Evolutionary conservation across 2,329 filamentous ascomycete genomes (phyloP).

Genomic region (Fusarium luffae): DNA sequence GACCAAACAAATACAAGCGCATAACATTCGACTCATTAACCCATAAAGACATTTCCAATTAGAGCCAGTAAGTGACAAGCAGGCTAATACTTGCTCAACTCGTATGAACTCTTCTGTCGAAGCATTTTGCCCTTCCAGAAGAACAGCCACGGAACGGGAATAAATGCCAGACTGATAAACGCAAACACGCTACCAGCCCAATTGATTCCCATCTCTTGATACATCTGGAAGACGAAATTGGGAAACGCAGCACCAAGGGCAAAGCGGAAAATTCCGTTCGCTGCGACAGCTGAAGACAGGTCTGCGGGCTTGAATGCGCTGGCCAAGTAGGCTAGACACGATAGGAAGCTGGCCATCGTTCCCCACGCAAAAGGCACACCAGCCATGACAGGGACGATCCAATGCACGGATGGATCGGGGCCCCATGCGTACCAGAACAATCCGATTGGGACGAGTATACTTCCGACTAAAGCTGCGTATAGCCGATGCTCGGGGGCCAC

Average conservation of each 20-base stretch:
- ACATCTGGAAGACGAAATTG: background rate
- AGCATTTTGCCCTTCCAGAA: slow-evolving; percentile 9
- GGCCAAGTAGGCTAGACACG: background rate
- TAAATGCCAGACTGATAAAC: background rate
- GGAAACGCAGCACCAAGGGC: slow-evolving; percentile 6
- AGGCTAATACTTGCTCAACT: background rate
- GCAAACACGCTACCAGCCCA: slow-evolving; percentile 9
- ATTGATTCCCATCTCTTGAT: background rate
- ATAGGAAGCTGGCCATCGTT: slow-evolving; percentile 6
- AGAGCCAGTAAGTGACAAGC: background rate
- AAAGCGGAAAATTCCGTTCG: slow-evolving; percentile 9
- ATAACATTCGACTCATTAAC: background rate
- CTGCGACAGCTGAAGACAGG: background rate
- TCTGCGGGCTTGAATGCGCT: background rate
- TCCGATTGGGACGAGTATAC: slow-evolving; percentile 9
- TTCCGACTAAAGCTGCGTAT: slow-evolving; percentile 8
- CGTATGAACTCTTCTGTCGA: background rate
- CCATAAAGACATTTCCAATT: no score
- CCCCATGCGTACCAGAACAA: slow-evolving; percentile 26
- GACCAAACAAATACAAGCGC: background rate
- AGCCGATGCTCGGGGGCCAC: slow-evolving; percentile 7
- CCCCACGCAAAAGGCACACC: slow-evolving; percentile 17
- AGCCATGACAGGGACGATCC: slow-evolving; percentile 16
- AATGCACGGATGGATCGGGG: slow-evolving; percentile 5
- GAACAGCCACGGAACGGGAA: background rate